Conservation (phyloP, 768 basidiomycete genomes). For the Artomyces pyxidatus region DNA sequence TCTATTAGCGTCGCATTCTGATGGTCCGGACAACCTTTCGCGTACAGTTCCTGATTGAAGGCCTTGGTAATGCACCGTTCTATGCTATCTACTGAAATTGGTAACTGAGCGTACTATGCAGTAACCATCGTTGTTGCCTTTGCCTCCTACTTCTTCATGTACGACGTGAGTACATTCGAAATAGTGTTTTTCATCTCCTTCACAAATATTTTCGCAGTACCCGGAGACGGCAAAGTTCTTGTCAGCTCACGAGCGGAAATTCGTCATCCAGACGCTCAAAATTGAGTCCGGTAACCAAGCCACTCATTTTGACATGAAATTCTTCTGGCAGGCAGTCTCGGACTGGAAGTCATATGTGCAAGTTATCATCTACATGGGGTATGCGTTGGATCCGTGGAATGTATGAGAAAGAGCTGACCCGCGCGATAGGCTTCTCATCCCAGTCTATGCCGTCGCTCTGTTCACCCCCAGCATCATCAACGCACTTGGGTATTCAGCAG, state of each 20-base stretch:
- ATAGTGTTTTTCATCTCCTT: neutral
- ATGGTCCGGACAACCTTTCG: neutral
- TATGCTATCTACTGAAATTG: neutral
- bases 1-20: neutral
- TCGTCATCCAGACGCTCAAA: conserved; percentile 21
- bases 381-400: neutral
- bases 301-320: conserved; percentile 25
- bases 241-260: conserved; percentile 25
- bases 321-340: conserved; percentile 27
- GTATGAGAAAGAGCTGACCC: neutral
- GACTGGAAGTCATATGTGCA: conserved; percentile 29
- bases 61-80: conserved; percentile 23
- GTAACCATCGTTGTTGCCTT: conserved; percentile 30
- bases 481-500: conserved; percentile 38
- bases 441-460: conserved; percentile 36
- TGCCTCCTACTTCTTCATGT: conserved; percentile 31
- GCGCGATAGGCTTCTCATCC: conserved; percentile 31
- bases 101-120: neutral
- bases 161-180: conserved; percentile 24
- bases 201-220: conserved; percentile 21
- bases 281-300: conserved; percentile 24
- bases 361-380: conserved; percentile 27
- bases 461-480: conserved; percentile 29
- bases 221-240: conserved; percentile 38
- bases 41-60: conserved; percentile 38